Evolutionary conservation across 768 basidiomycete genomes (phyloP).

Genomic region (Floccularia luteovirens): DNA sequence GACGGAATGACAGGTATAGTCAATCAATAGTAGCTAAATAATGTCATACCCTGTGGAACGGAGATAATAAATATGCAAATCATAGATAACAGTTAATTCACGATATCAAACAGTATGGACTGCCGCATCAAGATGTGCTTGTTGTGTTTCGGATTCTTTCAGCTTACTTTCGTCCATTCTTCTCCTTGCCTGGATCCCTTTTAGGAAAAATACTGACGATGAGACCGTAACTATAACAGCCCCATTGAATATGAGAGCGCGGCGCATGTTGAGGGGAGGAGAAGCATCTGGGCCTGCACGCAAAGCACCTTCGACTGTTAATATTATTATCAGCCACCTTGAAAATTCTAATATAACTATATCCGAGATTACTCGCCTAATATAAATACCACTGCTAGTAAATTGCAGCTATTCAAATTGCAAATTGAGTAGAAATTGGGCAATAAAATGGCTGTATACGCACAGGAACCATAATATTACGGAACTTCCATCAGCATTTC

Average conservation of each 20-base stretch:
- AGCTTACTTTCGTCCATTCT: conserved; percentile 54
- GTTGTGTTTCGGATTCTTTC: no score
- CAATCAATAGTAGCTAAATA: no score
- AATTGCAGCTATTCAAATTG: conserved; percentile 47
- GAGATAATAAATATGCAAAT: no score
- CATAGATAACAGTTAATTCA: no score
- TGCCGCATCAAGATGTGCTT: no score
- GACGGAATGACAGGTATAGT: no score
- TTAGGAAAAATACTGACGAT: conserved; percentile 38
- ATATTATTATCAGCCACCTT: not conserved
- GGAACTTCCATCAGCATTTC: conserved; percentile 72
- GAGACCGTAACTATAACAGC: conserved; percentile 32
- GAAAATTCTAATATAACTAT: not conserved
- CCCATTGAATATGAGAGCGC: conserved; percentile 62
- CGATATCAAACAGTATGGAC: no score
- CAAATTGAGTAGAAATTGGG: not conserved
- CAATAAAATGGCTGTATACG: conserved; percentile 10
- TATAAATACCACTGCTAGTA: conserved; percentile 54
- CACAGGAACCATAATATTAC: conserved; percentile 73
- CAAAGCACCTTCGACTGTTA: conserved; percentile 56
- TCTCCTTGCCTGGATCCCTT: conserved; percentile 57
- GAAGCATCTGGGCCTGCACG: conserved; percentile 50
- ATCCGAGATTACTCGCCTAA: conserved; percentile 38
- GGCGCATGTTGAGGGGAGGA: conserved; percentile 71
- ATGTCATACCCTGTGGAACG: no score